These are phyloP conservation scores for Suillus ampliporus DNA, from an alignment of 768 basidiomycete species.

Conservation along the genomic window DNA sequence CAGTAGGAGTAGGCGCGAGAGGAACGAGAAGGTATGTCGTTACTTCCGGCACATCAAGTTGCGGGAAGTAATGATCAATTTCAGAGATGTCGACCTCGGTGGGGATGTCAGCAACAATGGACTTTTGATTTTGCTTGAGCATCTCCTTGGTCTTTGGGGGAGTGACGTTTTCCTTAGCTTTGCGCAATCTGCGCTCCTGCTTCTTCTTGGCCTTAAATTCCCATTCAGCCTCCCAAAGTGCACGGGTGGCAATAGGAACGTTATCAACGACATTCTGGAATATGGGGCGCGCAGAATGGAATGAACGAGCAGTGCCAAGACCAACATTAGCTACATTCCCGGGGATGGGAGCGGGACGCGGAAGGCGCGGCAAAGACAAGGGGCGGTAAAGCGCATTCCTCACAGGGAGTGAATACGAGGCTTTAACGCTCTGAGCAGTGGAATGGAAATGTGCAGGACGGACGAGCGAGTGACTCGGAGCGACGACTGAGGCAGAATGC, in stretches of 20 bases:
- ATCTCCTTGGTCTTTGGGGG: slow-evolving; percentile 32
- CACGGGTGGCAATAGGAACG: slow-evolving; percentile 76
- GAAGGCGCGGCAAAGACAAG: slow-evolving; percentile 56
- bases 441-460: slow-evolving; percentile 25
- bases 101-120: slow-evolving; percentile 9
- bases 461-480: slow-evolving; percentile 15
- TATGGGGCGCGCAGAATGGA: slow-evolving; percentile 72
- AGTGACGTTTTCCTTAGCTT: slow-evolving; percentile 25
- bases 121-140: slow-evolving; percentile 30
- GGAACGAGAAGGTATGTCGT: slow-evolving; percentile 77
- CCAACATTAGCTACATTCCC: slow-evolving; percentile 69
- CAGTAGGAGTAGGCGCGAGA: slow-evolving; percentile 74
- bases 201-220: slow-evolving; percentile 61
- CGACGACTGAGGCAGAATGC: slow-evolving; percentile 30
- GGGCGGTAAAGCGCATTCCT: slow-evolving; percentile 56
- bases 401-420: slow-evolving; percentile 60
- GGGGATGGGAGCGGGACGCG: slow-evolving; percentile 57
- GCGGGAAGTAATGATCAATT: slow-evolving; percentile 68
- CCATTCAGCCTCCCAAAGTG: slow-evolving; percentile 77
- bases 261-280: slow-evolving; percentile 84
- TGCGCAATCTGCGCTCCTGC: slow-evolving; percentile 29
- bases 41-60: slow-evolving; percentile 42
- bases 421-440: slow-evolving; percentile 49
- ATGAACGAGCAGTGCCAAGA: slow-evolving; percentile 76
- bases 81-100: slow-evolving; percentile 39